Base-by-base conservation (phyloP, 352 stramenopile species). In the Pythium scleroteichum region DNA sequence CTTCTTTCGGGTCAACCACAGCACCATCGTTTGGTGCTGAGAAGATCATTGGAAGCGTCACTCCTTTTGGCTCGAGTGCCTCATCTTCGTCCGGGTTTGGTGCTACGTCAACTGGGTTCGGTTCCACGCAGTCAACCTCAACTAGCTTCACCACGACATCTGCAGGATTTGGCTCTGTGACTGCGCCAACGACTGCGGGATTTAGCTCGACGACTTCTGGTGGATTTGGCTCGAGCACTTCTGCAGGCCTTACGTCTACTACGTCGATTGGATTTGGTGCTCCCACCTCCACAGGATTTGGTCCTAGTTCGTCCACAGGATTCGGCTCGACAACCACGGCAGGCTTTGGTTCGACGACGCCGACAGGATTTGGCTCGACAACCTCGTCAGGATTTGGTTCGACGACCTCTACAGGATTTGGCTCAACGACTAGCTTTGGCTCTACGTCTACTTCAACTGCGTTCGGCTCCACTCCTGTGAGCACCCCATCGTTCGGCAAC, bases 211-310 rank as follows among this genome's bases (percentile, higher is more conserved):
- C n/a, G n/a, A 10, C 29, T 10, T 35, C 29, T 35, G 29, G 29
- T 35, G 29, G 29, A 35, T 35, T 35, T 10, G 29, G 29, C 29
- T 35, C 29, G 10, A 35, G 29, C 10, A 35, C 29, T 10, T 35
- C 29, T 5, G 10, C 29, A 35, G 29, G 29, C 29, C 10, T 35
- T 35, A 35, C 29, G 10, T 23, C 29, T 5, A 35, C 29, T 10
- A 35, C 29, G 5, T 35, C 29, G 29, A 35, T 35, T 44, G 38
- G 38, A 44, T 44, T 20, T 17, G 17, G 17, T 45, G 51, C 61
- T 13, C 57, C 62, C n/a, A 53, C 59, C 2, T 62, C 76, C n/a
- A 73, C 66, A 20, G 65, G 68, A 17, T 88, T 86, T 69, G 74
- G 68, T 47, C 72, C 2, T 66, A 35, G 29, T 35, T 5, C 66